These are phyloP conservation scores for Hyaloperonospora arabidopsidis DNA, from an alignment of 352 stramenopile species.

Conservation along the genomic window DNA sequence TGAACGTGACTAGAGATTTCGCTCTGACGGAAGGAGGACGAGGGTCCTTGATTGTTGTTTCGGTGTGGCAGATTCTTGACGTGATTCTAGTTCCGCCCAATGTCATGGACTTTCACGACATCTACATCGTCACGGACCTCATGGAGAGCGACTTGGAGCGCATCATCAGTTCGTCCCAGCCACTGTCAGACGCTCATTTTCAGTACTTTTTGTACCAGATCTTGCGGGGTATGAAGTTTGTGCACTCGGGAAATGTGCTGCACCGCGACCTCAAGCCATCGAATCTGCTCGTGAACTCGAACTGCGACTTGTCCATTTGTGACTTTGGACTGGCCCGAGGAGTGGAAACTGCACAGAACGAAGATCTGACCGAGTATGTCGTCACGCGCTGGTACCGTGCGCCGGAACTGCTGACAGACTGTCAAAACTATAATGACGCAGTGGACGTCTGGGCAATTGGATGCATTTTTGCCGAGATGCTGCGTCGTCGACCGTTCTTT, in stretches of 20 bases:
- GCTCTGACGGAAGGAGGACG: not conserved
- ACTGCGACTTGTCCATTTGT: slow-evolving; percentile 86
- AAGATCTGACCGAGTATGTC: slow-evolving; percentile 87
- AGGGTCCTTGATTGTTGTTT: not conserved
- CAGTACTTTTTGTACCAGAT: slow-evolving; percentile 89
- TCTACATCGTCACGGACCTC: slow-evolving; percentile 88
- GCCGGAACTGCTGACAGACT: slow-evolving; percentile 83
- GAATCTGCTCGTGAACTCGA: slow-evolving; percentile 86
- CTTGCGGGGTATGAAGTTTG: slow-evolving; percentile 94
- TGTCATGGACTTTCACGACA: slow-evolving; percentile 82
- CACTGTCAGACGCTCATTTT: slow-evolving; percentile 80
- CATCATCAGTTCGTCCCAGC: slow-evolving; percentile 86
- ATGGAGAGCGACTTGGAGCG: slow-evolving; percentile 89
- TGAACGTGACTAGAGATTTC: not conserved
- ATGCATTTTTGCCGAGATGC: slow-evolving; percentile 99
- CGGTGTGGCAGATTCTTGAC: slow-evolving; percentile 55
- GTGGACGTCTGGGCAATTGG: slow-evolving; percentile 95
- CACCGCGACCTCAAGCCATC: slow-evolving; percentile 85
- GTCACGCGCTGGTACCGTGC: slow-evolving; percentile 90
- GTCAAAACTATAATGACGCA: slow-evolving; percentile 93
- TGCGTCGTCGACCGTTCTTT: slow-evolving; percentile 91
- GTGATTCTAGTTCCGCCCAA: slow-evolving; percentile 77
- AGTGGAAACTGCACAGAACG: slow-evolving; percentile 79
- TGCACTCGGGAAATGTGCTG: slow-evolving; percentile 95
- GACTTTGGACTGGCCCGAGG: slow-evolving; percentile 90